Percentiles rank a stretch among this genome's conserved stretches.
These are phyloP conservation scores for Sparassis latifolia DNA, from an alignment of 1,284 basidiomycete genomes.

Conservation along the genomic window DNA sequence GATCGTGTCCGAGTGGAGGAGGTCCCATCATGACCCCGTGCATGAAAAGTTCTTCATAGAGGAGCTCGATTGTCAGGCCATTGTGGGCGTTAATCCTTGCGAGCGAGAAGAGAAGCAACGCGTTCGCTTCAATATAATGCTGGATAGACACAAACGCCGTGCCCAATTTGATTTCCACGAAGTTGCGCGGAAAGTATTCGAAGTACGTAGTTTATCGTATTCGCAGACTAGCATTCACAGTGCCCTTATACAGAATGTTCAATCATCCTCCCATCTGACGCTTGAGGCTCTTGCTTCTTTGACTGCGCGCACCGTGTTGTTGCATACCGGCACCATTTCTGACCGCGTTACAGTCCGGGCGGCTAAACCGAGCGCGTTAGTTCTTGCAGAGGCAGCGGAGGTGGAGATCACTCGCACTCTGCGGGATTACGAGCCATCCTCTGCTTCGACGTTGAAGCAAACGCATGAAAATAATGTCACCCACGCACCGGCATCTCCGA, in stretches of 20 bases:
- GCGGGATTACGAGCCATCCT: slow-evolving; percentile 23
- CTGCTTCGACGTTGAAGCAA: not conserved
- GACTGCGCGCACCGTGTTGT: slow-evolving; percentile 42
- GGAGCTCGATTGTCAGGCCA: slow-evolving; percentile 48
- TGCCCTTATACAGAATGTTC: slow-evolving; percentile 28
- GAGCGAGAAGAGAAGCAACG: slow-evolving; percentile 68
- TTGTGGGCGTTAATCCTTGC: slow-evolving; percentile 71
- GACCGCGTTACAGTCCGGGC: slow-evolving; percentile 51
- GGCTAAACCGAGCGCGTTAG: slow-evolving; percentile 73
- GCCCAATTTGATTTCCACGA: slow-evolving; percentile 31
- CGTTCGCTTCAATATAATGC: slow-evolving; percentile 52
- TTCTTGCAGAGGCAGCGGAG: slow-evolving; percentile 59
- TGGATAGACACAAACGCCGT: slow-evolving; percentile 17
- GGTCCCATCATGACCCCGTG: slow-evolving; percentile 3
- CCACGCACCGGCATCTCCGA: not conserved
- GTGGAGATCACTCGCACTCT: slow-evolving; percentile 49
- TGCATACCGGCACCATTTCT: slow-evolving; percentile 14
- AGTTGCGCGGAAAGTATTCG: slow-evolving; percentile 31
- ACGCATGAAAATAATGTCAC: not conserved
- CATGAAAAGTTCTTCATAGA: slow-evolving; percentile 35
- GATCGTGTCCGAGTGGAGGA: slow-evolving; percentile 31
- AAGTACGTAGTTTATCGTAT: slow-evolving; percentile 27
- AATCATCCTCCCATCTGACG: slow-evolving; percentile 54
- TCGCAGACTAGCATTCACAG: not conserved
- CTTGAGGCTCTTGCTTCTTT: slow-evolving; percentile 69